Evolutionary conservation across 768 basidiomycete genomes (phyloP), one percentile per base, ranked within the genome.

Genomic region (Amanita thiersii): DNA sequence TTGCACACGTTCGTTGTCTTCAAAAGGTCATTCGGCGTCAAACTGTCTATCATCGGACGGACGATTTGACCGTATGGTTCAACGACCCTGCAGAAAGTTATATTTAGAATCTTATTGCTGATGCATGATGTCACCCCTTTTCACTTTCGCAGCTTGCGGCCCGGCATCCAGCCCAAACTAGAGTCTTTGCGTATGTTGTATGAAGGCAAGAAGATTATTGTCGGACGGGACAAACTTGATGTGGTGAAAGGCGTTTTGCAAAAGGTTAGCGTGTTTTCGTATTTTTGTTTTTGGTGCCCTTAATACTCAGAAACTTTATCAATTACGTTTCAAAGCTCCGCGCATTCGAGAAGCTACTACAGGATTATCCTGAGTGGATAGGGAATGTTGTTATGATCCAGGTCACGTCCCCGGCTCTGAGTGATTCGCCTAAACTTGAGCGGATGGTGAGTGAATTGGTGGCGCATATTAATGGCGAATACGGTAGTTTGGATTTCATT

Each of bases 181-280:
- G 86, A 86, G 35, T 83, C 90, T 1, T 73, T 98, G 0, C 69
- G 80, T 19, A 69, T 79, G 14, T 61, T 97, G 10, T 99, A 99
- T 59, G 82, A 89, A 50, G 89, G 87, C 48, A 97, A 97, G 75
- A 97, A 97, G 73, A 97, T 99, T 55, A 92, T 99, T 43, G 87
- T 98, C 9, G 94, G 91, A 12, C 74, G 94, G 5, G 94, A 99
- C 62, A 99, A 99, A 68, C 73, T 98, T 30, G 94, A 98, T 54
- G 88, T 92, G n/a, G 92, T 96, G 53, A 97, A 97, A 66, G 94
- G 94, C 32, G 88, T 99, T 17, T 65, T 97, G 49, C 93, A 98
- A 65, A 99, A 99, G 77, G 85, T 81, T 29, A 10, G 54, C 49
- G 17, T 43, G 18, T 21, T 9, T n/a, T 29, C 32, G 5, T 9